Base-by-base conservation (phyloP, 106 monocot species). In the Ottelia alismoides region DNA sequence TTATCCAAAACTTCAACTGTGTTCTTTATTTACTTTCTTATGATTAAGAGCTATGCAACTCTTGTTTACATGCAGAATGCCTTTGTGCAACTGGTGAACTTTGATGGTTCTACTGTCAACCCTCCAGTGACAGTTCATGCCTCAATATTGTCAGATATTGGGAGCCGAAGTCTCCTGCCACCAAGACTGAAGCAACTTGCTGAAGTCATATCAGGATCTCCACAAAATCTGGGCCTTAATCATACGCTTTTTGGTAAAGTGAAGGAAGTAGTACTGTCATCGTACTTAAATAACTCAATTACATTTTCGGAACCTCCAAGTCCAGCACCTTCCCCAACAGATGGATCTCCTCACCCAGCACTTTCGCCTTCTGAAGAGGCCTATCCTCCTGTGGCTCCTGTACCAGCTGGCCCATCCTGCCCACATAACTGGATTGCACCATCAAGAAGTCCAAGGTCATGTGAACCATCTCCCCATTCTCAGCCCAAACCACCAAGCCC, bases 171-270 rank as follows among this genome's bases (percentile, higher is more conserved):
- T 64, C 72, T 87, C 20, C 51, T 78, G 22, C 87, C 82, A 49
- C 55, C 78, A 35, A 74, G 87, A 57, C 43, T 87, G 56, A 87
- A 70, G 50, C 75, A 87, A 57, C 69, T 87, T 49, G 87, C 82
- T 25, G 64, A 75, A 45, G 64, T 60, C 11, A 75, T 87, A 59
- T 78, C 25, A 44, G 58, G 61, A 9, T 58, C 74, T 47, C 67
- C 78, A 60, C 64, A 69, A 65, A 87, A 87, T 53, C 65, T 87
- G 22, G 87, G 87, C 29, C 71, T 87, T 31, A 65, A 72, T 65
- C 74, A 78, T 57, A 60, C 81, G 46, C 66, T 87, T 45, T 87
- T 82, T 61, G 87, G 87, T 53, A 70, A 75, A 62, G 87, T 87
- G 10, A 81, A 87, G 21, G 31, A 54, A 26, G 72, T 87, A 23